Evolutionary conservation across 2,329 filamentous ascomycete genomes (phyloP).

Genomic region (Fusarium xyrophilum): DNA sequence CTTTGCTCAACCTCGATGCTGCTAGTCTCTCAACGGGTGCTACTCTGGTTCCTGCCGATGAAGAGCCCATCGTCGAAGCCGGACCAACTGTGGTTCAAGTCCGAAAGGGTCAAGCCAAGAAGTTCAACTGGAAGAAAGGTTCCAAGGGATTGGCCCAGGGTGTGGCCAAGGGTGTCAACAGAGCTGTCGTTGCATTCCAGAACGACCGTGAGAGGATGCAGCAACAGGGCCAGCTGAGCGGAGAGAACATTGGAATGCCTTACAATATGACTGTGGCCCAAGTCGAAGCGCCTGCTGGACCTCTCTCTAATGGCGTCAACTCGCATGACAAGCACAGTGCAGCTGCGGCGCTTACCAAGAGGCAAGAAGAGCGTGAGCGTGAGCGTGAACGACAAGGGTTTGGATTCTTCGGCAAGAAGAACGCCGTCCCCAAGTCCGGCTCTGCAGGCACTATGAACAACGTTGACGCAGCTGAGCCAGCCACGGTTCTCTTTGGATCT

Average conservation of each 20-base stretch:
- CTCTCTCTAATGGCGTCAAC: constrained; percentile 41
- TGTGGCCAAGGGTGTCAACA: constrained; percentile 91
- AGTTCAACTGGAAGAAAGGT: constrained; percentile 99
- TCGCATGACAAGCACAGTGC: constrained; percentile 34
- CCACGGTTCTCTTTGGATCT: constrained; percentile 79
- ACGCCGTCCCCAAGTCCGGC: constrained; percentile 59
- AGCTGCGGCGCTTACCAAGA: constrained; percentile 29
- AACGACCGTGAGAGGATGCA: constrained; percentile 63
- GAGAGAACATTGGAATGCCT: constrained; percentile 71
- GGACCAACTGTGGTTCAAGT: constrained; percentile 96
- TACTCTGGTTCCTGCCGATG: constrained; percentile 67
- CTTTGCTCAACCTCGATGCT: constrained; percentile 59
- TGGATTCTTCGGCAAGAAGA: constrained; percentile 72
- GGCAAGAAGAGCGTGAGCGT: constrained; percentile 45
- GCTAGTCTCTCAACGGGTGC: constrained; percentile 63
- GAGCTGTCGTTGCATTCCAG: constrained; percentile 79
- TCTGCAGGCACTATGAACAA: constrained; percentile 52
- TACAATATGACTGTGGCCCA: constrained; percentile 72
- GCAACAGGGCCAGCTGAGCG: constrained; percentile 60
- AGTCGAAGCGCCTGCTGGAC: constrained; percentile 55
- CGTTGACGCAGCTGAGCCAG: constrained; percentile 58
- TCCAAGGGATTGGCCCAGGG: constrained; percentile 93
- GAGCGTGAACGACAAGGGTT: constrained; percentile 64
- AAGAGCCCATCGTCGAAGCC: constrained; percentile 71
- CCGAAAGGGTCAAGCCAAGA: constrained; percentile 90